Evolutionary conservation across 2,329 filamentous ascomycete species (phyloP).

Genomic region (Aspergillus fijiensis): DNA sequence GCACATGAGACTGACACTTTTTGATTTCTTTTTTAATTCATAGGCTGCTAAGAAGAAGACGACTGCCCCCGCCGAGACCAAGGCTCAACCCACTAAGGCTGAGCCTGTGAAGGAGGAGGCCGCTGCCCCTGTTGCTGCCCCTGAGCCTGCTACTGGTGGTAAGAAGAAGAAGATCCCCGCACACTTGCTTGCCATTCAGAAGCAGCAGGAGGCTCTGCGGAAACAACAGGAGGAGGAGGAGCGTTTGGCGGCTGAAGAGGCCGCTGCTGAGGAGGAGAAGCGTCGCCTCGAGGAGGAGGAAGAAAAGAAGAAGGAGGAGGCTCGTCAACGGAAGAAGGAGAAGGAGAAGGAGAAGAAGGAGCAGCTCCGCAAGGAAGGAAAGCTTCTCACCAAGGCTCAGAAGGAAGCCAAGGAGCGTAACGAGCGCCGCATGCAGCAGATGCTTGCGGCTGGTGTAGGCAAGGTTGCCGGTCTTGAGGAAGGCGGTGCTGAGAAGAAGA

Average conservation of each 20-base stretch:
- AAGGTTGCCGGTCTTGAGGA: constrained; percentile 47
- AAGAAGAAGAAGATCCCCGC: constrained; percentile 88
- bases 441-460: constrained; percentile 48
- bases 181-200: constrained; percentile 51
- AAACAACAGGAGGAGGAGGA: constrained; percentile 49
- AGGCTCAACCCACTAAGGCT: constrained; percentile 18
- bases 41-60: constrained; percentile 84
- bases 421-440: constrained; percentile 50
- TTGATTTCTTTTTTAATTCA: constrained; percentile 9
- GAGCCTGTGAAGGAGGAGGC: constrained; percentile 53
- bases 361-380: constrained; percentile 50
- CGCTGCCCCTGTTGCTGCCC: constrained; percentile 41
- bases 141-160: constrained; percentile 49
- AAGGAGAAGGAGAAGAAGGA: constrained; percentile 53
- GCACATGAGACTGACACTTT: background rate
- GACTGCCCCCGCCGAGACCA: constrained; percentile 40
- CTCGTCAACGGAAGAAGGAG: constrained; percentile 49
- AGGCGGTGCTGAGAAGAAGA: constrained; percentile 67
- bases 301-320: constrained; percentile 48
- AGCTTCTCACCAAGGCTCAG: constrained; percentile 51
- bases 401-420: constrained; percentile 48
- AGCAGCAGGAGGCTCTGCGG: constrained; percentile 48
- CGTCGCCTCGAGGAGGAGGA: constrained; percentile 44
- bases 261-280: constrained; percentile 42
- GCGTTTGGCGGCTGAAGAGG: constrained; percentile 40